phyloP scores from a whole-genome alignment of 1,284 basidiomycete genomes.

The Puccinia polysora region DNA sequence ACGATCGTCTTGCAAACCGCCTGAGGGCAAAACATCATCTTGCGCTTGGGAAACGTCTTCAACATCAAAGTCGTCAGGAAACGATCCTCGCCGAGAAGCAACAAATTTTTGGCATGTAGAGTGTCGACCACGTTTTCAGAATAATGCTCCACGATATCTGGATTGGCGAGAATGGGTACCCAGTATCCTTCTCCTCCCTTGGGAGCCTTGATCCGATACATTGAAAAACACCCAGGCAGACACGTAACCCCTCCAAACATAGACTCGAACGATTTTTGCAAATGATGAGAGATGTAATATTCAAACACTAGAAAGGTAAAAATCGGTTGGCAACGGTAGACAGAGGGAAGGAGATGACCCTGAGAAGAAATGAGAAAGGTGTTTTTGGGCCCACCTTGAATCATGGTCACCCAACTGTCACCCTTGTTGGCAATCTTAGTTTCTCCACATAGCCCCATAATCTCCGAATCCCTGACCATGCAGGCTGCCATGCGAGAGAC shows the following conservation, averaged over 20 bases:
- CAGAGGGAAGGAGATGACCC: too few species aligned
- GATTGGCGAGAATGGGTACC: constrained; percentile 56
- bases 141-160: constrained; percentile 56
- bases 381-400: constrained; percentile 55
- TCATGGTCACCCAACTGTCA: constrained; percentile 57
- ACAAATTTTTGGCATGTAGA: constrained; percentile 57
- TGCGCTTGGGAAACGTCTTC: constrained; percentile 57
- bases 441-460: constrained; percentile 57
- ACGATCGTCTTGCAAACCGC: constrained; percentile 57
- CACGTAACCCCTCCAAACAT: constrained; percentile 56
- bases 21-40: constrained; percentile 57
- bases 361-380: too few species aligned
- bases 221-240: constrained; percentile 56
- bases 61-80: constrained; percentile 57
- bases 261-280: constrained; percentile 60
- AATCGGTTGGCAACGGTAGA: too few species aligned
- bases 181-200: constrained; percentile 56
- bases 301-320: constrained; percentile 81
- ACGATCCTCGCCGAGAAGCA: constrained; percentile 56
- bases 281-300: constrained; percentile 98
- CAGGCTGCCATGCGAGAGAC: constrained; percentile 56
- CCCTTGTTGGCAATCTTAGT: constrained; percentile 57
- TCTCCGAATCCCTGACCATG: constrained; percentile 57
- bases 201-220: constrained; percentile 57
- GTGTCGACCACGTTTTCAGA: constrained; percentile 57